Conservation (phyloP, 2,329 filamentous ascomycete species). For the Clonostachys rosea region DNA sequence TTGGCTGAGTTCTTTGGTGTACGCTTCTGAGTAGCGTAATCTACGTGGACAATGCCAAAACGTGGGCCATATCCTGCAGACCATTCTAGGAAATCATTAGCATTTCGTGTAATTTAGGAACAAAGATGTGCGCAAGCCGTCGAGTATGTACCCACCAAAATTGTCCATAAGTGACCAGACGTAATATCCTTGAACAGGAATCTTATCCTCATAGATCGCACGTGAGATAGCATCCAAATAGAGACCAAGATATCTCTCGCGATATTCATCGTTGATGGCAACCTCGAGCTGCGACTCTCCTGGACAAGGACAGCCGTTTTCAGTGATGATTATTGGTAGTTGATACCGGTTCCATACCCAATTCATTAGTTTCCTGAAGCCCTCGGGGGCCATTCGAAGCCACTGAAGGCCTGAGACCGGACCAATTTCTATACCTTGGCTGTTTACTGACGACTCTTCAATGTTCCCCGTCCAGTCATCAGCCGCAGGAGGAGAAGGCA, state of each 20-base stretch:
- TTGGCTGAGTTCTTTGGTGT: constrained; percentile 14
- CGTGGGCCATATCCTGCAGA: constrained; percentile 14
- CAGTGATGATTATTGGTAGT: constrained; percentile 70
- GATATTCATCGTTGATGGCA: constrained; percentile 76
- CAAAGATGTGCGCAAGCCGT: not conserved
- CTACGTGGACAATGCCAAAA: constrained; percentile 18
- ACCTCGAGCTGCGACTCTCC: constrained; percentile 72
- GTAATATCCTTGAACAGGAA: constrained; percentile 75
- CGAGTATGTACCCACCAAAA: constrained; percentile 46
- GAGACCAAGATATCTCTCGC: constrained; percentile 71
- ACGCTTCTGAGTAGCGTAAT: constrained; percentile 16
- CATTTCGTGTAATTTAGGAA: not conserved
- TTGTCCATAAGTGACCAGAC: constrained; percentile 89
- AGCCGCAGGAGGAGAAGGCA: constrained; percentile 39
- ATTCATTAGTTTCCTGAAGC: constrained; percentile 12
- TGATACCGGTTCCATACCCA: constrained; percentile 11
- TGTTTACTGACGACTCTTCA: constrained; percentile 7
- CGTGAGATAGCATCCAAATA: constrained; percentile 76
- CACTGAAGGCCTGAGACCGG: not conserved
- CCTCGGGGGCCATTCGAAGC: constrained; percentile 2
- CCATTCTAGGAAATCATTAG: not conserved
- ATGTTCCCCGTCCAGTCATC: constrained; percentile 3
- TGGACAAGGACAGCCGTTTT: constrained; percentile 82
- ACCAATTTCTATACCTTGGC: constrained; percentile 8
- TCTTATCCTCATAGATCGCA: constrained; percentile 67